Evolutionary conservation across 768 basidiomycete species (phyloP).

Genomic region (Pulveroboletus sp.): DNA sequence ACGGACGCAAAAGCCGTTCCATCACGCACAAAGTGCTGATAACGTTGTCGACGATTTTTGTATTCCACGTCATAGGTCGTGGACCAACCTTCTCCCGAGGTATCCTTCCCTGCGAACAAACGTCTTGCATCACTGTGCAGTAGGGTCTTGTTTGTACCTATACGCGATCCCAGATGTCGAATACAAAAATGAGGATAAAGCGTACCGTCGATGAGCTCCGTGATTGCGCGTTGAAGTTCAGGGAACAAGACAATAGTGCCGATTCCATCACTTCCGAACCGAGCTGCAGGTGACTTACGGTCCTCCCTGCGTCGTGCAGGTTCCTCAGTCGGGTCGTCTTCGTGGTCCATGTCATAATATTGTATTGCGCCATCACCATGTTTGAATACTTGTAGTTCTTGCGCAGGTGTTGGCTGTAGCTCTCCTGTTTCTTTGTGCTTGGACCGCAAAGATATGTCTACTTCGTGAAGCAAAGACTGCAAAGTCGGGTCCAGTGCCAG

Average conservation of each 20-base stretch:
- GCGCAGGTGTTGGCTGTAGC: conserved; percentile 25
- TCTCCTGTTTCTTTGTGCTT: conserved; percentile 33
- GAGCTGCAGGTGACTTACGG: conserved; percentile 76
- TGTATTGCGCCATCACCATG: conserved; percentile 31
- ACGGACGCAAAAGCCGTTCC: conserved; percentile 83
- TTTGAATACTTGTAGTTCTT: conserved; percentile 56
- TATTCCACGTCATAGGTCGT: conserved; percentile 54
- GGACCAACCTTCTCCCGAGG: conserved; percentile 46
- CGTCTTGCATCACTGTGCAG: conserved; percentile 70
- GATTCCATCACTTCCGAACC: conserved; percentile 69
- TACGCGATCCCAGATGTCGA: conserved; percentile 8
- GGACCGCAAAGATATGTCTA: conserved; percentile 56
- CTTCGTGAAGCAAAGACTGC: conserved; percentile 57
- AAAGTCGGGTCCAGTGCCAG: conserved; percentile 65
- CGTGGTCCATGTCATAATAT: conserved; percentile 33
- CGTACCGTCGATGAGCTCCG: conserved; percentile 62
- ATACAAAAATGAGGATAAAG: conserved; percentile 2
- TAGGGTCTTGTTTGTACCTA: conserved; percentile 60
- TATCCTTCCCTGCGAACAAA: conserved; percentile 48
- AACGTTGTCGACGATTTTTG: conserved; percentile 54
- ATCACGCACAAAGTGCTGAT: conserved; percentile 61
- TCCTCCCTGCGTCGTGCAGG: conserved; percentile 30
- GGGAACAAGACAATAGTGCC: conserved; percentile 69
- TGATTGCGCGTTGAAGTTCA: conserved; percentile 66
- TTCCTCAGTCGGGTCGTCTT: conserved; percentile 29